These are phyloP conservation scores for Penicillium sp. DNA, from an alignment of 2,329 filamentous ascomycete genomes.

Conservation along the genomic window DNA sequence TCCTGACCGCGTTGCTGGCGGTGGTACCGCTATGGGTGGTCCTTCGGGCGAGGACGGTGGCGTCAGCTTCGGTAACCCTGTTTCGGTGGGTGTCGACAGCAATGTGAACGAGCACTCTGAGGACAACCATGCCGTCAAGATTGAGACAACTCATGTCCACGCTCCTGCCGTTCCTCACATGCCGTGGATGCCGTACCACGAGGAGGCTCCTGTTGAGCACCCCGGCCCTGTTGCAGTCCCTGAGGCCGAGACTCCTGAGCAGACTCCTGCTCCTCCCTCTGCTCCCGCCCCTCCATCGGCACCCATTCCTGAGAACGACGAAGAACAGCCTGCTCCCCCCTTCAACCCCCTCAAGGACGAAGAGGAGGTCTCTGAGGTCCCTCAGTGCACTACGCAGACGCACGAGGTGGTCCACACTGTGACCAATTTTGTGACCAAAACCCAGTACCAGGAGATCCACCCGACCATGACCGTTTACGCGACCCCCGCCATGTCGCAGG, in stretches of 20 bases:
- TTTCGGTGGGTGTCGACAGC: conserved; percentile 13
- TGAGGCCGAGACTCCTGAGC: background rate
- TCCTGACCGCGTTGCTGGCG: conserved; percentile 9
- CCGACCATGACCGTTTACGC: conserved; percentile 22
- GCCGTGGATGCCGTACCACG: conserved; percentile 16
- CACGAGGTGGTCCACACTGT: conserved; percentile 35
- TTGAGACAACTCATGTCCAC: conserved; percentile 23
- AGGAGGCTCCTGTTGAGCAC: conserved; percentile 6
- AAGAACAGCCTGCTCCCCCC: conserved; percentile 6
- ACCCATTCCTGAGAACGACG: background rate
- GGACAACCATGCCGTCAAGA: conserved; percentile 32
- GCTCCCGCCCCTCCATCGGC: background rate
- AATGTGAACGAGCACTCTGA: conserved; percentile 24
- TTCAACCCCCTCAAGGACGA: background rate
- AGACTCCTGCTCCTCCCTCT: background rate
- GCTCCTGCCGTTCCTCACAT: conserved; percentile 11
- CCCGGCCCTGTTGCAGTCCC: background rate
- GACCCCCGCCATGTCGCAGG: conserved; percentile 11
- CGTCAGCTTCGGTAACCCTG: conserved; percentile 15
- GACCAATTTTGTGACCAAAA: conserved; percentile 37
- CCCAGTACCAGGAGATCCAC: conserved; percentile 23
- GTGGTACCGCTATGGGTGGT: conserved; percentile 19
- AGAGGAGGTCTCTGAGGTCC: background rate
- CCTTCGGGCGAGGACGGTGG: conserved; percentile 27
- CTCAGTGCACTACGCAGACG: conserved; percentile 23